Evolutionary conservation across 2,329 filamentous ascomycete species (phyloP), one percentile per base, ranked within the genome.

Genomic region (Fusarium irregulare): DNA sequence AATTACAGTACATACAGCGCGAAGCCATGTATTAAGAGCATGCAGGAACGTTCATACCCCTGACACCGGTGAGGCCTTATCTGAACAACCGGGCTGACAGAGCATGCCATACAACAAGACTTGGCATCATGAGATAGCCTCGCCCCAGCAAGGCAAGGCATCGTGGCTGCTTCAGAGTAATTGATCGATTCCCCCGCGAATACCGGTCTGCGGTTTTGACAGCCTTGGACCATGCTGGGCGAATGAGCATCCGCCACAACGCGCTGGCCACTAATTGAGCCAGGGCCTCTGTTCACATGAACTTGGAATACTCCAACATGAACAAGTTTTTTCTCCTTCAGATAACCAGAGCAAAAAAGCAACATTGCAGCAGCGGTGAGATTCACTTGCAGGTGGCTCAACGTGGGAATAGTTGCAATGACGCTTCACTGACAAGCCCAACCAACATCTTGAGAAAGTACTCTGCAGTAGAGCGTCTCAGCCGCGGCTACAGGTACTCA

Each of bases 191-290:
- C 64, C 66, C 66, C 66, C 65, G 34, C 65, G 48, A 25, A 53
- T 46, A 50, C 34, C 44, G 66, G 56, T 49, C 56, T 57, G 51
- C 2, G 41, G 18, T 54, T 47, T 60, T 47, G 50, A 47, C 46
- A 68, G 67, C 61, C 59, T 69, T 50, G 57, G 56, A 53, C 57
- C 56, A 14, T 14, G 23, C 20, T 56, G 23, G 61, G 37, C 73
- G 72, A 75, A 75, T 75, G 53, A 71, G 70, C 54, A 27, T 40
- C 27, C 72, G 73, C 73, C 73, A 75, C 73, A 75, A 71, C 54
- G 61, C 73, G 61, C 66, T 54, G 70, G 72, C 66, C 70, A 70
- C 72, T 57, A 53, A 68, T 68, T 48, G 46, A 51, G 30, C 60
- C 56, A 54, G 55, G 64, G 55, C 56, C 34, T 42, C 23, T 53